Evolutionary conservation across 1,284 basidiomycete genomes (phyloP), one percentile per base, ranked within the genome.

Genomic region (Ustilago bromivora): DNA sequence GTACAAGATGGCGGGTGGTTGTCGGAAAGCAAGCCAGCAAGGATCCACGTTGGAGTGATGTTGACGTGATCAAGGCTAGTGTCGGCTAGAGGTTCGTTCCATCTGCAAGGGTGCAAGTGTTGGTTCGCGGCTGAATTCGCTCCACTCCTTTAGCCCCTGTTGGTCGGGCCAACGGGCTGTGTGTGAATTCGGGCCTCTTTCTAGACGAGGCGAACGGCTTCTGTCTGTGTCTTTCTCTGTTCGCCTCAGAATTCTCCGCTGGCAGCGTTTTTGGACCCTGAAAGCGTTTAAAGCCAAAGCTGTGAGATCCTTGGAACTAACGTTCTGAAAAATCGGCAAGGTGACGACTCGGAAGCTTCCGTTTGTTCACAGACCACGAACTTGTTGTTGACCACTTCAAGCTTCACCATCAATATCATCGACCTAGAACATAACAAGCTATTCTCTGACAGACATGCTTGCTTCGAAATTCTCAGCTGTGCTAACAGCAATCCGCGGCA

Each of bases 181-280:
- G 13, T 43, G 40, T 43, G 15, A 43, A 43, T 43, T 43, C 40
- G 40, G 40, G 40, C 40, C 40, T 15, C 6, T 43, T 15, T 15
- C 12, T 40, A 40, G 35, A 40, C 12, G 54, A 35, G 43, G 53
- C n/a, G 53, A 32, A 54, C 32, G 13, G 43, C 19, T 7, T 46
- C n/a, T 46, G 43, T 46, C 2, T 35, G 32, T 54, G 36, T 15
- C 11, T 34, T 12, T n/a, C 17, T 28, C 19, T 3, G 56, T 46
- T 47, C 40, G 40, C 41, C 28, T 59, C 53, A 13, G 40, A 36
- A 51, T 34, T 43, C 19, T 54, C 35, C 54, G 8, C 47, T 52
- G 61, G 59, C 28, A 53, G n/a, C 2, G 40, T 41, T 11, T 41
- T 12, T 28, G 38, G 55, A 57, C 55, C 55, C 55, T 41, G 55